These are phyloP conservation scores for Diaporthe sp. DNA, from an alignment of 2,329 filamentous ascomycete genomes.

Conservation along the genomic window DNA sequence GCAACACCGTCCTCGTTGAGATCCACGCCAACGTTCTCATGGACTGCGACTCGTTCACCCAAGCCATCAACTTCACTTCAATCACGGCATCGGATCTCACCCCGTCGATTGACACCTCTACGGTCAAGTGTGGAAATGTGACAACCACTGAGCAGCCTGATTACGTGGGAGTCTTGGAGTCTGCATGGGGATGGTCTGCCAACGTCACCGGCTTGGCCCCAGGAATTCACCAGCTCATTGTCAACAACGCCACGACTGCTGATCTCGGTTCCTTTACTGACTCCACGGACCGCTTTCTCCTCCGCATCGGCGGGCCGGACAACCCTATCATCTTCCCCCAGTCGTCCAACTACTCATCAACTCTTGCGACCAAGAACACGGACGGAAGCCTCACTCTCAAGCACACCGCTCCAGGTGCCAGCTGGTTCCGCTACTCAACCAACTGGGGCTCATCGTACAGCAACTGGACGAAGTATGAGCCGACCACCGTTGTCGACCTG, in stretches of 20 bases:
- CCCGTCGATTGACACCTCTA: conserved; percentile 30
- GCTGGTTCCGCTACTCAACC: conserved; percentile 71
- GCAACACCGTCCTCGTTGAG: conserved; percentile 56
- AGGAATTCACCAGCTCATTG: conserved; percentile 69
- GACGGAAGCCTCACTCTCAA: conserved; percentile 58
- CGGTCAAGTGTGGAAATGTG: conserved; percentile 31
- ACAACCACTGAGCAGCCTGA: conserved; percentile 44
- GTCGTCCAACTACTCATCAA: conserved; percentile 65
- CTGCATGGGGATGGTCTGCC: conserved; percentile 61
- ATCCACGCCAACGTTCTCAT: conserved; percentile 71
- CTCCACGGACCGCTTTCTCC: conserved; percentile 68
- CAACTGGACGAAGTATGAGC: conserved; percentile 67
- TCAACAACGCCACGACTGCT: conserved; percentile 65
- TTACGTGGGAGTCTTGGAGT: conserved; percentile 65
- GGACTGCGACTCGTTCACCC: conserved; percentile 67
- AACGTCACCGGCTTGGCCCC: conserved; percentile 60
- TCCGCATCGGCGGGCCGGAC: conserved; percentile 66
- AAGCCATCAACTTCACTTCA: conserved; percentile 64
- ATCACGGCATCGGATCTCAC: conserved; percentile 55
- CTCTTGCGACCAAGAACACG: conserved; percentile 58
- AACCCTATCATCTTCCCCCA: conserved; percentile 71
- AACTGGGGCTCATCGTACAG: conserved; percentile 73
- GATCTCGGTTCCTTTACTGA: conserved; percentile 58
- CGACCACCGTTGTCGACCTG: conserved; percentile 62
- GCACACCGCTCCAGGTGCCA: conserved; percentile 71